phyloP scores from a whole-genome alignment of 768 basidiomycete genomes.

The Agaricus subrufescens region DNA sequence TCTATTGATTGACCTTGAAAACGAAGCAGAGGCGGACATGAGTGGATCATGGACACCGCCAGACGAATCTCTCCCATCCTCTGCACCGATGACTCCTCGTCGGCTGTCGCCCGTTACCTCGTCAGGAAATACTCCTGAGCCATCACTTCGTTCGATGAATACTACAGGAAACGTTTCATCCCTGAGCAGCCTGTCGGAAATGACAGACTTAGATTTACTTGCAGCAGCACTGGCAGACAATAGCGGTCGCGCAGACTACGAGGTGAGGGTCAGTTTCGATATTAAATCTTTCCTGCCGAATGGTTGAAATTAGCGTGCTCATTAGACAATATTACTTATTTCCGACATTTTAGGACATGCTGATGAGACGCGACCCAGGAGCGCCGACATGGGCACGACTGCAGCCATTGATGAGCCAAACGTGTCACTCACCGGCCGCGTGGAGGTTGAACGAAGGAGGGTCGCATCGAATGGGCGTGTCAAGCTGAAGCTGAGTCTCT shows the following conservation, averaged over 20 bases:
- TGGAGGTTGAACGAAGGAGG: conserved; percentile 57
- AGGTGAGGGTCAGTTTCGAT: conserved; percentile 6
- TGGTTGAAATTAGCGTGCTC: conserved; percentile 1
- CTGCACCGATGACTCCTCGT: neutral
- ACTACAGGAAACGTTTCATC: conserved; percentile 5
- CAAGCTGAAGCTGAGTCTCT: conserved; percentile 63
- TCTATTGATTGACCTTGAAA: conserved; percentile 52
- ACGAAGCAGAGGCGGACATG: conserved; percentile 16
- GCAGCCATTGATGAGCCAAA: conserved; percentile 16
- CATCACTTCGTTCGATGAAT: conserved; percentile 15
- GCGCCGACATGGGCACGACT: conserved; percentile 6
- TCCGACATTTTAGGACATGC: conserved; percentile 10
- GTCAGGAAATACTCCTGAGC: neutral
- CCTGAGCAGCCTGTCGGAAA: conserved; percentile 5
- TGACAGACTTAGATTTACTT: conserved; percentile 2
- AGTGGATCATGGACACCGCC: conserved; percentile 9
- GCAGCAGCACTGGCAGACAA: neutral
- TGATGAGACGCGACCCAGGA: conserved; percentile 6
- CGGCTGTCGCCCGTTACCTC: neutral
- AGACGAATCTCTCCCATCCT: conserved; percentile 12
- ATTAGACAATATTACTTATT: conserved; percentile 10
- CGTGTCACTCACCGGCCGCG: conserved; percentile 33
- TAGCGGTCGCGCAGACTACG: neutral
- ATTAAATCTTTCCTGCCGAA: neutral
- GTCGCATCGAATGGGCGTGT: conserved; percentile 59